Evolutionary conservation across 768 basidiomycete genomes (phyloP), one percentile per base, ranked within the genome.

Genomic region (Naganishia friedmannii): DNA sequence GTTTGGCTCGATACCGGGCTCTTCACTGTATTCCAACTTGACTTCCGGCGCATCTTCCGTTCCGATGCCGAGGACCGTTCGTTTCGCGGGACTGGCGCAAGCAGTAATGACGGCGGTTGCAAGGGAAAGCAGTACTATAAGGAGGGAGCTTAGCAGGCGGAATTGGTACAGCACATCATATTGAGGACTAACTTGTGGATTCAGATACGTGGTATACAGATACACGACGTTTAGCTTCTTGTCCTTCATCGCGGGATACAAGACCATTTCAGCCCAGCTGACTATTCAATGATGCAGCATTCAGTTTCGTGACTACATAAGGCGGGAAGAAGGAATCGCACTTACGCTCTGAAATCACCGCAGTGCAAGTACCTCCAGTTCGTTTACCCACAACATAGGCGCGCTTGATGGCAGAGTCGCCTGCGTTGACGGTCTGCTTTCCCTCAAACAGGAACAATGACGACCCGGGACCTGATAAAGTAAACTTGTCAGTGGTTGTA

Each of bases 401-500:
- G 0, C 90, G 90, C 71, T 86, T 87, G 83, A 88, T 90, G 8
- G 56, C 53, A 68, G 89, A 90, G 77, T 95, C 93, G 0, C 93
- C 94, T 0, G 92, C 91, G 77, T 95, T 84, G 66, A 89, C 83
- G 0, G 93, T 97, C 78, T 97, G 94, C 51, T 82, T 86, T 7
- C 96, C 95, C 82, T 97, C 92, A 75, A 93, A 98, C 39, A 95
- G 84, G 82, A 97, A 98, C 29, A 99, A 83, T 70, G 88, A 92
- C 1, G 93, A 96, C 4, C 96, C 96, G 6, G 96, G 96, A 80
- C 87, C 83, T 83, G 65, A 3, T 48, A 51, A 3, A 7, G 23
- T 17, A 21, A 21, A 58, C 10, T 10, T 10, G 45, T 68, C 7
- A 65, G 13, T 2, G 3, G 4, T 31, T 17, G 15, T 42, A 48